These are phyloP conservation scores for Tuber magnatum DNA, from an alignment of 495 filamentous ascomycete species.

Conservation along the genomic window DNA sequence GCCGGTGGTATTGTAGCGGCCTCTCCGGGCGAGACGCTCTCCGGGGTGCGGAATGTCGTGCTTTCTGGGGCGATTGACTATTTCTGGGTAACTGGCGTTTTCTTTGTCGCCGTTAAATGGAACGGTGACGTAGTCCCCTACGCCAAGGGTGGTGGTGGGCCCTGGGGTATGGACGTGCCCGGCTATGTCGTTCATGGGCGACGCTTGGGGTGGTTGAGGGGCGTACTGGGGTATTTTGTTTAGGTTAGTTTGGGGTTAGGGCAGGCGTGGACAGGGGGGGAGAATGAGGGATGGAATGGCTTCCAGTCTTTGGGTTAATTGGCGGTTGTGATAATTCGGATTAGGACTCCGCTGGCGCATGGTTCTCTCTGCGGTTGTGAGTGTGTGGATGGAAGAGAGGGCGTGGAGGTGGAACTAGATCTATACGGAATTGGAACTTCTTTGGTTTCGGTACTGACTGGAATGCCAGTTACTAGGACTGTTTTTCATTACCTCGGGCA, in stretches of 20 bases:
- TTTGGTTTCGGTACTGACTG: constrained; percentile 9
- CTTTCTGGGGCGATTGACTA: constrained; percentile 43
- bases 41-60: constrained; percentile 45
- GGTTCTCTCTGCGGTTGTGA: constrained; percentile 10
- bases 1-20: constrained; percentile 5
- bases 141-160: constrained; percentile 43
- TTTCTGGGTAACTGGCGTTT: constrained; percentile 43
- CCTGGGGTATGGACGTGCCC: constrained; percentile 44
- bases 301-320: constrained; percentile 83
- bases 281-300: constrained; percentile 8
- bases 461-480: constrained; percentile 6
- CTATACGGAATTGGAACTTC: constrained; percentile 26
- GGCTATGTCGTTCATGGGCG: too few relatives aligned
- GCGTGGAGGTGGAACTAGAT: background rate
- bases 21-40: constrained; percentile 44
- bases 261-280: background rate
- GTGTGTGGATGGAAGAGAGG: background rate
- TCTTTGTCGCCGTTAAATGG: constrained; percentile 38
- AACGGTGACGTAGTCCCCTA: constrained; percentile 46
- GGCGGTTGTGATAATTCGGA: constrained; percentile 60
- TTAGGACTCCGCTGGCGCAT: constrained; percentile 55
- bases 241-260: constrained; percentile 21
- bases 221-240: too few relatives aligned
- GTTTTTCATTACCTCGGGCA: constrained; percentile 19
- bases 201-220: too few relatives aligned